These are phyloP conservation scores for Sclerotinia spermophila DNA, from an alignment of 2,329 filamentous ascomycete genomes.

Conservation along the genomic window DNA sequence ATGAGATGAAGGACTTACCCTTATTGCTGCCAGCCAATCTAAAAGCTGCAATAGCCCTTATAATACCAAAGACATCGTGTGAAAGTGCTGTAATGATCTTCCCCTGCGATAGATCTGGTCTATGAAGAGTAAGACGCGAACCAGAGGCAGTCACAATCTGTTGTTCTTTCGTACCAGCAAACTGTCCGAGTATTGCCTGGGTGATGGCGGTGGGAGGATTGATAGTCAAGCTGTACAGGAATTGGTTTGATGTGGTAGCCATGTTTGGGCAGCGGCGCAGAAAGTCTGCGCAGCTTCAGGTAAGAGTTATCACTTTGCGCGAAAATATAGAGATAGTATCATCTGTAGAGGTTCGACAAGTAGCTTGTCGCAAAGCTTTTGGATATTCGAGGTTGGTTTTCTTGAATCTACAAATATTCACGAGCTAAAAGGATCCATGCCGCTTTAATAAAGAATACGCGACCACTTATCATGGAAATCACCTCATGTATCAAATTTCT, in stretches of 20 bases:
- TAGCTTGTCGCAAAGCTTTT: constrained; percentile 27
- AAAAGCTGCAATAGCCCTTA: constrained; percentile 83
- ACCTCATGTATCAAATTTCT: constrained; percentile 15
- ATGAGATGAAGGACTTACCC: constrained; percentile 63
- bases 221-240: constrained; percentile 95
- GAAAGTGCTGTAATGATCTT: constrained; percentile 83
- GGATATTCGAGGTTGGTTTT: constrained; percentile 11
- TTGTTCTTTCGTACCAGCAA: constrained; percentile 93
- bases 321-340: constrained; percentile 23
- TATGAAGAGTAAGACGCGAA: constrained; percentile 81
- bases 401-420: constrained; percentile 12
- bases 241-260: constrained; percentile 98
- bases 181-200: constrained; percentile 90
- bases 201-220: constrained; percentile 86
- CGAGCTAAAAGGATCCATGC: constrained; percentile 18
- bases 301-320: constrained; percentile 7
- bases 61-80: constrained; percentile 95
- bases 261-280: constrained; percentile 48
- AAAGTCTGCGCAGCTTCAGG: constrained; percentile 32
- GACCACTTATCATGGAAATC: constrained; percentile 15
- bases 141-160: constrained; percentile 94
- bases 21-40: constrained; percentile 90
- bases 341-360: constrained; percentile 24
- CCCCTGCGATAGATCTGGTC: constrained; percentile 79
- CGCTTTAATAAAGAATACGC: constrained; percentile 20